Evolutionary conservation across 192 early-diverging fungal genomes (phyloP).

Genomic region (Dispira parvispora): DNA sequence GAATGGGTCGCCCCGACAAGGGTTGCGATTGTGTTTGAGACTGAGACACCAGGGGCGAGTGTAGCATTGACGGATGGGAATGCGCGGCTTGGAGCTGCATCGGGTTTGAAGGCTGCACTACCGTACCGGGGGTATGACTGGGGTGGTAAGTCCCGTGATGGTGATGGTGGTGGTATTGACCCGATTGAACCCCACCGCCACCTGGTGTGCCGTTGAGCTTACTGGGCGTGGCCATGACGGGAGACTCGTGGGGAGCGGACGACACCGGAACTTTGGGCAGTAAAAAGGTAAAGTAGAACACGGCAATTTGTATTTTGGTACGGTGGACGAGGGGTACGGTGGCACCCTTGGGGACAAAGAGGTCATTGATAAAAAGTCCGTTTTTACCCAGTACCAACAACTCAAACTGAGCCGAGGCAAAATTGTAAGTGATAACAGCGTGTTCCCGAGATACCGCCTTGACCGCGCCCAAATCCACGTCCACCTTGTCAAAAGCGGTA

Average conservation of each 20-base stretch:
- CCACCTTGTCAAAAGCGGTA: conserved; percentile 45
- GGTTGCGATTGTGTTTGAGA: neutral
- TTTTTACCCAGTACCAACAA: conserved; percentile 77
- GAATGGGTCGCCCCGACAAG: neutral
- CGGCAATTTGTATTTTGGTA: conserved; percentile 66
- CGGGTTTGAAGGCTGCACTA: neutral
- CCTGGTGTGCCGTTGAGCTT: neutral
- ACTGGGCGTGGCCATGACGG: conserved; percentile 1
- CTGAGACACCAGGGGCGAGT: neutral
- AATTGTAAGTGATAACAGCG: conserved; percentile 74
- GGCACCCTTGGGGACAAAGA: conserved; percentile 49
- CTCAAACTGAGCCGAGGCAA: conserved; percentile 62
- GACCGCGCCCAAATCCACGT: conserved; percentile 67
- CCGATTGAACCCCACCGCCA: too few species aligned
- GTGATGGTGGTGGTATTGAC: too few species aligned
- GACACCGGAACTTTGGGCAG: conserved; percentile 35
- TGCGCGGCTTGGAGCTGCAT: neutral
- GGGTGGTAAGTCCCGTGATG: neutral
- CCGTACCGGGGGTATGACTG: neutral
- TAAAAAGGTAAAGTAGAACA: conserved; percentile 62
- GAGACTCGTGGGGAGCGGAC: conserved; percentile 9
- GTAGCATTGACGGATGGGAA: neutral
- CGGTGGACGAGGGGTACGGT: conserved; percentile 36
- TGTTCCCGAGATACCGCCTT: conserved; percentile 80
- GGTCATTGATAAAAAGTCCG: conserved; percentile 72